Base-by-base conservation (phyloP, 495 filamentous ascomycete genomes). In the Xylaria nigripes region DNA sequence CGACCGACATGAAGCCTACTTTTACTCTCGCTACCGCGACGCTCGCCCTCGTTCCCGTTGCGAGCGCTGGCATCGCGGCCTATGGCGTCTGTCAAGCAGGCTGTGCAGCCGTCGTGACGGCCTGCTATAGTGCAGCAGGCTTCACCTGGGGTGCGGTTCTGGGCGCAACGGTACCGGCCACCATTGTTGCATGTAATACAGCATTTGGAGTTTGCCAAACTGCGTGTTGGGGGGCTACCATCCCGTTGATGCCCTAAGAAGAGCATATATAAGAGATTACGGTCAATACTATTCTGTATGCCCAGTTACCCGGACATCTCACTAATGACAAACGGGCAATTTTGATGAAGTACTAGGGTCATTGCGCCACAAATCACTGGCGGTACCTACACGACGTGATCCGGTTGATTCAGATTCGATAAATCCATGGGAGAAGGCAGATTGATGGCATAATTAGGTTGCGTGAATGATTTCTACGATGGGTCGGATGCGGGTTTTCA, bases 81-180 rank as follows among this genome's bases (percentile, higher is more conserved):
- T 78, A 81, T 48, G 76, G 71, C 0, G 50, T 75, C 15, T 81
- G 78, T 42, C 76, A 82, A 56, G 67, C 69, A 0, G 78, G 77
- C 3, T 81, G 80, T 45, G 60, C 76, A 0, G 49, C 48, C 0
- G 59, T 81, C 0, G 76, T 76, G 0, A 72, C 72, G 65, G 76
- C 77, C 0, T 82, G 80, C 53, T 82, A 81, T 52, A 12, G 50
- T 1, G 77, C 73, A n/a, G 79, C 71, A 3, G 77, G 79, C 0
- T 61, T 58, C 27, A 72, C 70, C 2, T 81, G 66, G 68, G 75
- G 74, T 3, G 72, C 72, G 8, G 76, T 70, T 9, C 15, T 62
- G 0, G 76, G 66, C 0, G 45, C 63, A 0, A 57, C 60, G 1
- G 71, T 72, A 7, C 72, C 78, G 0, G 68, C 76, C 1, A 46